Evolutionary conservation across 2,329 filamentous ascomycete genomes (phyloP).

Genomic region (Microcyclospora tardicrescens): DNA sequence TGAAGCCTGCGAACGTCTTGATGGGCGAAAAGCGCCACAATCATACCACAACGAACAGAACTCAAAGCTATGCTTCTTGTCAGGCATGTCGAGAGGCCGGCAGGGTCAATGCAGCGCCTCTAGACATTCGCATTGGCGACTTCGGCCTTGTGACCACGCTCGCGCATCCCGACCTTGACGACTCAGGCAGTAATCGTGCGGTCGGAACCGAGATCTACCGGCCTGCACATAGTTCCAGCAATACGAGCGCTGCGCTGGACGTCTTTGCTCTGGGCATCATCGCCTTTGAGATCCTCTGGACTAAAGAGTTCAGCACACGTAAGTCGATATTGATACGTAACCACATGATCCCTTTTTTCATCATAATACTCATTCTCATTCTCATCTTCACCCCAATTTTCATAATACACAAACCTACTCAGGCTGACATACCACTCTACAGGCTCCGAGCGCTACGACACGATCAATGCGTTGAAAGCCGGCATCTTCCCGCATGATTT

Average conservation of each 20-base stretch:
- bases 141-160: constrained; percentile 52
- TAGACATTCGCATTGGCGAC: constrained; percentile 49
- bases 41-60: constrained; percentile 5
- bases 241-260: constrained; percentile 38
- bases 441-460: constrained; percentile 27
- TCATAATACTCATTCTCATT: no score
- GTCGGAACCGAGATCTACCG: constrained; percentile 53
- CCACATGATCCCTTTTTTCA: no score
- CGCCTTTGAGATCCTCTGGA: constrained; percentile 46
- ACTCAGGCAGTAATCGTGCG: constrained; percentile 13
- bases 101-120: constrained; percentile 8
- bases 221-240: constrained; percentile 28
- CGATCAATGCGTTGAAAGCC: constrained; percentile 21
- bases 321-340: constrained; percentile 12
- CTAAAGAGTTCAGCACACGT: constrained; percentile 30
- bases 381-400: no score
- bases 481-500: constrained; percentile 36
- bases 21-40: constrained; percentile 34
- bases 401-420: constrained; percentile 4
- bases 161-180: constrained; percentile 19
- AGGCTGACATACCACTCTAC: constrained; percentile 3
- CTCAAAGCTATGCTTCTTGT: constrained; percentile 21
- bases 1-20: constrained; percentile 59
- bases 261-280: constrained; percentile 51
- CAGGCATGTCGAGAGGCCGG: constrained; percentile 26